Percentiles rank a stretch among this genome's conserved stretches.
Evolutionary conservation across 768 basidiomycete species (phyloP).

Genomic region (Hemileccinum impolitum): DNA sequence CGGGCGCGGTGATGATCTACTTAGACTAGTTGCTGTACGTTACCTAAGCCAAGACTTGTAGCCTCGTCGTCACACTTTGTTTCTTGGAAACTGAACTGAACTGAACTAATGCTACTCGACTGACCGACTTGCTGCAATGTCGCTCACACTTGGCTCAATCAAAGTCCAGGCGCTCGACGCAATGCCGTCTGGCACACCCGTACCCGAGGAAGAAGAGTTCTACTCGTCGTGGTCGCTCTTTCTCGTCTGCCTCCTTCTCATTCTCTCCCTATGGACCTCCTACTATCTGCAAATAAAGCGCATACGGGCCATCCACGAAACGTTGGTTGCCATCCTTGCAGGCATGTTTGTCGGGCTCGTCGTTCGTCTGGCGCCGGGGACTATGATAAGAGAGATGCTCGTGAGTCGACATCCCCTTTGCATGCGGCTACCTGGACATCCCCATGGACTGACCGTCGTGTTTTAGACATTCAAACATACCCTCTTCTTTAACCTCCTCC

Average conservation of each 20-base stretch:
- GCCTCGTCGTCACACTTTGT: too few relatives aligned
- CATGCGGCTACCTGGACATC: neutral
- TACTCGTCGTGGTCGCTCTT: conserved; percentile 95
- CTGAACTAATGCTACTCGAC: conserved; percentile 11
- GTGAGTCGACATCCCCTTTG: conserved; percentile 48
- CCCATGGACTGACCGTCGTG: conserved; percentile 10
- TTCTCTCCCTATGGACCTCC: conserved; percentile 91
- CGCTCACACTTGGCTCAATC: conserved; percentile 36
- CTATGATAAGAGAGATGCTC: conserved; percentile 96
- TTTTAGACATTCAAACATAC: conserved; percentile 91
- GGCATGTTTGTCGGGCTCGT: conserved; percentile 95
- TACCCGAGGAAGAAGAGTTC: conserved; percentile 78
- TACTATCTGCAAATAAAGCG: conserved; percentile 98
- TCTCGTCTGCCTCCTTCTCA: conserved; percentile 87
- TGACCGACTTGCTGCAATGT: conserved; percentile 27
- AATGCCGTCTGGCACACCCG: conserved; percentile 33
- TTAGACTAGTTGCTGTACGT: conserved; percentile 3
- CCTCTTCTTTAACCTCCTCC: conserved; percentile 95
- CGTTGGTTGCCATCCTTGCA: conserved; percentile 90
- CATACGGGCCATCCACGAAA: conserved; percentile 95
- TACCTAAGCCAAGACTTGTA: too few relatives aligned
- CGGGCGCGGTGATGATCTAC: conserved; percentile 4
- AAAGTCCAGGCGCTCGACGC: conserved; percentile 25
- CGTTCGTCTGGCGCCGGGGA: conserved; percentile 86
- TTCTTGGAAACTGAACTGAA: too few relatives aligned